Evolutionary conservation across 2,329 filamentous ascomycete species (phyloP).

Genomic region (Erysiphe pulchra): DNA sequence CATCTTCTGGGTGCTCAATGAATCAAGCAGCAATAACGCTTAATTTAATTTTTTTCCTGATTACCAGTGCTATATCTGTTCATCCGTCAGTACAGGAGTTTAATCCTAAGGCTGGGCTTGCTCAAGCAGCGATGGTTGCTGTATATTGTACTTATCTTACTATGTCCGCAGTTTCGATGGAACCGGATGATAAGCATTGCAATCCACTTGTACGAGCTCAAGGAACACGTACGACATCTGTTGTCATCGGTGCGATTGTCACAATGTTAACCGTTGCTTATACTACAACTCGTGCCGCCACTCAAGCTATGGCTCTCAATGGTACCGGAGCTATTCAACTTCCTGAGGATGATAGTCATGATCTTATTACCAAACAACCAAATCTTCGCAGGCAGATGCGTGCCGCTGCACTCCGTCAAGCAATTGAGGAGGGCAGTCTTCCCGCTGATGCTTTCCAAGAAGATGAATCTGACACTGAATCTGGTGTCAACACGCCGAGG

Average conservation of each 20-base stretch:
- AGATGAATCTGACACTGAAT: slow-evolving; percentile 38
- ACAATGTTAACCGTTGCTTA: slow-evolving; percentile 95
- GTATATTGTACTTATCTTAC: slow-evolving; percentile 97
- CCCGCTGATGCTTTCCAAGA: slow-evolving; percentile 71
- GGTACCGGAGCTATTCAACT: slow-evolving; percentile 33
- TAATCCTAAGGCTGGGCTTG: slow-evolving; percentile 80
- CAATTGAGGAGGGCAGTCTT: slow-evolving; percentile 76
- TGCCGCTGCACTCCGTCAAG: slow-evolving; percentile 67
- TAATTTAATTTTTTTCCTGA: slow-evolving; percentile 64
- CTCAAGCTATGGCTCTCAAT: slow-evolving; percentile 58
- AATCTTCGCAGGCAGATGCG: slow-evolving; percentile 65
- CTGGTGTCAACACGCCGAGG: slow-evolving; percentile 32
- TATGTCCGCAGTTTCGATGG: slow-evolving; percentile 96
- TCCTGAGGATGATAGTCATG: slow-evolving; percentile 57
- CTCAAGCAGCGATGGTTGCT: slow-evolving; percentile 93
- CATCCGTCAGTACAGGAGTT: slow-evolving; percentile 75
- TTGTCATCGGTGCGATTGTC: slow-evolving; percentile 79
- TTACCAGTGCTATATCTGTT: slow-evolving; percentile 62
- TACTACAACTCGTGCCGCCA: slow-evolving; percentile 87
- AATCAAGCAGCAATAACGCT: slow-evolving; percentile 91
- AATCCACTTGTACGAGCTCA: slow-evolving; percentile 74
- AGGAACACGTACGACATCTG: slow-evolving; percentile 68
- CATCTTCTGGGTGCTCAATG: slow-evolving; percentile 58
- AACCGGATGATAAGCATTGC: slow-evolving; percentile 81
- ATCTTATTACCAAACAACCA: slow-evolving; percentile 68